Base-by-base conservation (phyloP, 179 eudicot genomes). In the Corrigiola litoralis region DNA sequence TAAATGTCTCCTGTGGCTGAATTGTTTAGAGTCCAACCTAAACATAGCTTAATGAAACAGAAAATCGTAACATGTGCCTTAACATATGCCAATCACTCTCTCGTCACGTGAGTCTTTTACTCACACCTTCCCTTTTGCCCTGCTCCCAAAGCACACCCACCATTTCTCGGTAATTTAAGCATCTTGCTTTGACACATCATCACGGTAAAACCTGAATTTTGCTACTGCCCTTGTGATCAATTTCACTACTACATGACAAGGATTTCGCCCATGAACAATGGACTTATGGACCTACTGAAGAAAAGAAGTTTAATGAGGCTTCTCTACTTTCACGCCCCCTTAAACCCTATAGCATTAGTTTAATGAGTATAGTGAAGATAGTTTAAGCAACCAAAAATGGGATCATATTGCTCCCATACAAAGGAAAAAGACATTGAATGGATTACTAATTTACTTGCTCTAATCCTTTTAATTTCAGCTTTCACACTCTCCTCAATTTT, bases 91-190 rank as follows among this genome's bases (percentile, higher is more conserved):
- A 37, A 9, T 47, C 57, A 47, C 53, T 71, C 66, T 56, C 45
- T 65, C 64, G 42, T 64, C 75, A 71, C 70, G 38, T 58, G 69
- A 63, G 29, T 23, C 48, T 51, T 31, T 45, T 28, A 23, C 59
- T 59, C 63, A 25, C 51, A 21, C n/a, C 21, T 71, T 55, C 14
- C 51, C 58, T 58, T 70, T 71, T 14, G 69, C 65, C 47, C 75
- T 47, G 6, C 54, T 71, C 66, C 75, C 75, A 40, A 71, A 49
- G 58, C 60, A 50, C 50, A 57, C 53, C 70, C 75, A 71, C 70
- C n/a, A 4, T 28, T 57, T 59, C 75, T 71, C 66, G 75, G 65
- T 71, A 65, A 65, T 48, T 71, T 64, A 71, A 57, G 65, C 33
- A 63, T 57, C 38, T 53, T 58, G 28, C 37, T 45, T 61, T 33